A percentile compares a stretch with the other conserved stretches of the same genome.
These are phyloP conservation scores for Lindgomyces ingoldianus DNA, from an alignment of 495 filamentous ascomycete genomes.

Conservation along the genomic window DNA sequence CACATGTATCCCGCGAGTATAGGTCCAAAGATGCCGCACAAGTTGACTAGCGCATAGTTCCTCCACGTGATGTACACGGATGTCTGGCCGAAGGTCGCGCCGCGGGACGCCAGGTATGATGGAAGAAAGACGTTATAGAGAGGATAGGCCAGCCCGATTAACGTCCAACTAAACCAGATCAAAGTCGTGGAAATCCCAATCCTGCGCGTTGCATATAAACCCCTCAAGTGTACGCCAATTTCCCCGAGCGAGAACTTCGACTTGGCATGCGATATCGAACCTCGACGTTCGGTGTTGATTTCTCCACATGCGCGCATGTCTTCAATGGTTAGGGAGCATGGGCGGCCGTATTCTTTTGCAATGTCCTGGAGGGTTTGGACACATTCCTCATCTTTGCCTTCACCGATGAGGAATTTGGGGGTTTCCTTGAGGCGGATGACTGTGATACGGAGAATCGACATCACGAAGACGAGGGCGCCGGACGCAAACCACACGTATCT, in stretches of 20 bases:
- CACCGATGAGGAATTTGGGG: constrained; percentile 68
- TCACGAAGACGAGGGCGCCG: constrained; percentile 65
- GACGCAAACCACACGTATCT: constrained; percentile 49
- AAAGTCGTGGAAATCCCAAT: constrained; percentile 63
- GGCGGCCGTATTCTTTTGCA: constrained; percentile 63
- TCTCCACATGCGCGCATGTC: constrained; percentile 57
- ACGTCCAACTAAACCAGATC: constrained; percentile 70
- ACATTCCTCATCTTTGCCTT: constrained; percentile 63
- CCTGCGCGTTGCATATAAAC: constrained; percentile 62
- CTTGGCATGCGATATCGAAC: constrained; percentile 14
- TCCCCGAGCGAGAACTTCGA: constrained; percentile 49
- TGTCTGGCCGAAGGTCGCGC: constrained; percentile 50
- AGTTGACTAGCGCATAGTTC: constrained; percentile 69
- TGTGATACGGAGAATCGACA: constrained; percentile 66
- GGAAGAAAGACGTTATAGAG: constrained; percentile 53
- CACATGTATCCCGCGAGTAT: constrained; percentile 66
- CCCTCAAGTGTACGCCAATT: constrained; percentile 55
- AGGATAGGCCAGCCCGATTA: constrained; percentile 69
- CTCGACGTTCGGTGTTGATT: constrained; percentile 42
- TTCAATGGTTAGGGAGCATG: constrained; percentile 64
- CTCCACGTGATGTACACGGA: constrained; percentile 63
- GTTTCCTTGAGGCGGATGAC: constrained; percentile 69
- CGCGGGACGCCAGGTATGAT: constrained; percentile 51
- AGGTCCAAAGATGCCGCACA: constrained; percentile 65
- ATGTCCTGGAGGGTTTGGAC: constrained; percentile 62